Evolutionary conservation across 1,139 yeast genomes (phyloP).

Genomic region (Wickerhamomyces sp.): DNA sequence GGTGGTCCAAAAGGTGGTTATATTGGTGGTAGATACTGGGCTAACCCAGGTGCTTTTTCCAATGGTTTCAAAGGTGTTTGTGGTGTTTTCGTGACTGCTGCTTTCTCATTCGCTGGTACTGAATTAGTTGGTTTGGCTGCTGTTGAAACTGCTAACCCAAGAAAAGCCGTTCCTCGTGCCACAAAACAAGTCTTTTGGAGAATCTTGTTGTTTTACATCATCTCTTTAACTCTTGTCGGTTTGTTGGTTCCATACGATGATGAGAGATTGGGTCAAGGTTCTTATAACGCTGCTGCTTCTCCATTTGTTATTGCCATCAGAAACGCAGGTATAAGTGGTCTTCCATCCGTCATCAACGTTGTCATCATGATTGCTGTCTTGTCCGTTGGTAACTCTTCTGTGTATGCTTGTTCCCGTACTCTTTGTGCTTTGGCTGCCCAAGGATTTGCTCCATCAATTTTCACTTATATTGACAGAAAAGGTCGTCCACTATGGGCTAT

Average conservation of each 20-base stretch:
- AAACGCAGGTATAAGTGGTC: constrained; percentile 47
- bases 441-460: constrained; percentile 55
- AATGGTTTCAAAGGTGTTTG: constrained; percentile 22
- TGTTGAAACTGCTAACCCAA: constrained; percentile 79
- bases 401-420: constrained; percentile 62
- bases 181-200: constrained; percentile 74
- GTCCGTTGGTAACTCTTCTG: constrained; percentile 67
- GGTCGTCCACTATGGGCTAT: constrained; percentile 67
- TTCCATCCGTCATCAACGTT: constrained; percentile 50
- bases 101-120: constrained; percentile 37
- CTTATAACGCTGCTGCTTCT: constrained; percentile 49
- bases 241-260: constrained; percentile 41
- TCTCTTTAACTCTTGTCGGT: constrained; percentile 40
- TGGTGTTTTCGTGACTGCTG: constrained; percentile 21
- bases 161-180: constrained; percentile 66
- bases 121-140: constrained; percentile 85
- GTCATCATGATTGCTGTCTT: constrained; percentile 57
- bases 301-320: constrained; percentile 59
- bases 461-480: constrained; percentile 55
- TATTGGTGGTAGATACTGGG: constrained; percentile 22
- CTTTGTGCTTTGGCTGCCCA: constrained; percentile 60
- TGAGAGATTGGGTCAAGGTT: constrained; percentile 29
- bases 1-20: constrained; percentile 22
- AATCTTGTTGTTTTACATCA: constrained; percentile 54
- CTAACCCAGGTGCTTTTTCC: constrained; percentile 30